Base-by-base conservation (phyloP, 345 rosid species). In the Citrus trifoliata region DNA sequence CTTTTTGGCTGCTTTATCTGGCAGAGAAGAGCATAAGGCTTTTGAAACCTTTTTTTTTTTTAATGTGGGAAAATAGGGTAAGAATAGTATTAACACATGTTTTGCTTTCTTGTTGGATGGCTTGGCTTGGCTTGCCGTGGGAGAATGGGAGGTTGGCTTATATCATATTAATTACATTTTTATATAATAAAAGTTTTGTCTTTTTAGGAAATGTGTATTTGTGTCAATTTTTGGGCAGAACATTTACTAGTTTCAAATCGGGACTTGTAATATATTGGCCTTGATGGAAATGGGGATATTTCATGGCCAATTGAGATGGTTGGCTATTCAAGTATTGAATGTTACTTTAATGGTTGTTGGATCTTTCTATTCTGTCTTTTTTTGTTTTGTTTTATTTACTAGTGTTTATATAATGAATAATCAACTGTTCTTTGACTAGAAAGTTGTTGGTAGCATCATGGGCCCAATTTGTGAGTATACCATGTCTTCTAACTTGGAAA, bases 401-500 rank as follows among this genome's bases (percentile, higher is more conserved):
- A 32, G 8, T 56, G 8, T 56, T 55, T 71, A 51, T 28, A 10
- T 51, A 28, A 16, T 51, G 4, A 3, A 33, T 55, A 38, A 62
- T 55, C 33, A 74, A 27, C 48, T 27, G 33, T 67, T 55, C 37
- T 82, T 84, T 81, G 82, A 69, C 79, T 82, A 38, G 24, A 67
- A 74, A n/a, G 30, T 32, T 62, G 40, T 73, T 81, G 35, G 81
- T 70, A 64, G 64, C 67, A 66, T 14, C 63, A 70, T 71, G 82
- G 80, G 59, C 46, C 83, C 78, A 69, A 38, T 32, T 51, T 80
- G 65, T 73, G 83, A 80, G 72, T 58, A 19, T 55, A 70, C 76
- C 77, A 76, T 82, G 84, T 76, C 64, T 73, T 81, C 67, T 62
- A 78, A 79, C 78, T 79, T 62, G 32, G 80, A 85, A 78, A 59